A percentile compares a stretch with the other conserved stretches of the same genome.
Evolutionary conservation across 139 green algal species (phyloP).

Genomic region (Picochlorum sp.): DNA sequence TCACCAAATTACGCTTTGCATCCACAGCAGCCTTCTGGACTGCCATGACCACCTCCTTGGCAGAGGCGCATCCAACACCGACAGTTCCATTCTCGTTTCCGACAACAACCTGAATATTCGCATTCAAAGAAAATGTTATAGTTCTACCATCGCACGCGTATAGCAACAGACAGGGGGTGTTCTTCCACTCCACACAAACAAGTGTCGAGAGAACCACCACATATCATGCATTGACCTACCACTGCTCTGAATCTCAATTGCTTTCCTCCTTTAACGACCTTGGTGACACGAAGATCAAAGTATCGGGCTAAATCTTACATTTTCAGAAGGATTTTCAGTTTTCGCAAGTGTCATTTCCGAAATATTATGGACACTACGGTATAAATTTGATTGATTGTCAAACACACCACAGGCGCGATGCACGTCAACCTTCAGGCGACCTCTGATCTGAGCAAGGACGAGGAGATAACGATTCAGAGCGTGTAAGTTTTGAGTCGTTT

Average conservation of each 20-base stretch:
- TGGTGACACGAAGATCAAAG: conserved; percentile 91
- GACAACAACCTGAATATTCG: conserved; percentile 45
- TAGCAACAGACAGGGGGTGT: background rate
- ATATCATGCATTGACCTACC: conserved; percentile 17
- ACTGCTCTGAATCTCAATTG: conserved; percentile 77
- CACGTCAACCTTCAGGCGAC: too few relatives aligned
- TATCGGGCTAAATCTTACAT: too few relatives aligned
- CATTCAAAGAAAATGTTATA: too few relatives aligned
- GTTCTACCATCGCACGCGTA: too few relatives aligned
- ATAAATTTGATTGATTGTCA: too few relatives aligned
- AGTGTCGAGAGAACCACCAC: background rate
- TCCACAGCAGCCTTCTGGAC: conserved; percentile 74
- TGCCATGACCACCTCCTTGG: conserved; percentile 76
- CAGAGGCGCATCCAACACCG: conserved; percentile 80
- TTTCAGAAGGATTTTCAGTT: too few relatives aligned
- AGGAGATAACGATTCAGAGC: too few relatives aligned
- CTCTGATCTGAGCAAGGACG: too few relatives aligned
- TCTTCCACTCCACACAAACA: background rate
- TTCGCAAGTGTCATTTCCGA: too few relatives aligned
- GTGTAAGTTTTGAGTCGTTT: too few relatives aligned
- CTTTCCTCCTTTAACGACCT: conserved; percentile 92
- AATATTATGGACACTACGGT: too few relatives aligned
- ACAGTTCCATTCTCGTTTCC: conserved; percentile 60
- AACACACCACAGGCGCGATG: too few relatives aligned
- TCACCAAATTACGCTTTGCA: conserved; percentile 59